Base-by-base conservation (phyloP, 257 asterid genomes). In the Solanum corneliomulleri region DNA sequence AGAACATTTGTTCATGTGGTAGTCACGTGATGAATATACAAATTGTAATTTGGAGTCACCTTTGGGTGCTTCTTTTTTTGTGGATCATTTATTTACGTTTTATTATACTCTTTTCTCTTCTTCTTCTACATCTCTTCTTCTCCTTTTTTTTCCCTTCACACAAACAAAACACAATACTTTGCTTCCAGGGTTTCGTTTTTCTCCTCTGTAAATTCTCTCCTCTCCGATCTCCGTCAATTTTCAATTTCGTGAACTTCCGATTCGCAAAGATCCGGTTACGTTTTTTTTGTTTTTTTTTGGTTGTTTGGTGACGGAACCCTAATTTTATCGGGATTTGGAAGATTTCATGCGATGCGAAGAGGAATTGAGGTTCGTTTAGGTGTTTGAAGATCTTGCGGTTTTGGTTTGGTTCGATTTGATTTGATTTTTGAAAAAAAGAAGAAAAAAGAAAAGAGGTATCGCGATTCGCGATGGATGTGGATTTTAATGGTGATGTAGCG, bases 401-500 rank as follows among this genome's bases (percentile, higher is more conserved):
- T 89, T 60, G 71, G 88, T 87, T 86, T 56, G 76, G 69, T 82
- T 42, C 18, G 89, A 83, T 86, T 89, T 29, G 64, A 91, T 89
- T 84, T 58, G 83, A 77, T 82, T 56, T 31, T 58, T 52, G 13
- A 7, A 23, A 66, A 66, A 35, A 25, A 64, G n/a, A 2, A 7
- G 4, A 66, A 66, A 27, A 25, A 64, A 11, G 11, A 2, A 1
- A n/a, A 5, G 33, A 66, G 37, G 20, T 66, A 25, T 66, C 35
- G 72, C 37, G 72, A 66, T 66, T 62, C 69, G 39, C 21, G 45
- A 95, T 95, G 98, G 99, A 94, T 91, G 77, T 92, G 93, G 98
- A 95, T 95, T 94, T 93, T 93, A 92, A 92, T 90, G 94, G 95
- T 82, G 98, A 97, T 82, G 89, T 93, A 76, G 92, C 96, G 90